Percentiles rank a stretch among this genome's conserved stretches.
These are phyloP conservation scores for Trichoderma cornu-damae DNA, from an alignment of 2,329 filamentous ascomycete species.

Conservation along the genomic window DNA sequence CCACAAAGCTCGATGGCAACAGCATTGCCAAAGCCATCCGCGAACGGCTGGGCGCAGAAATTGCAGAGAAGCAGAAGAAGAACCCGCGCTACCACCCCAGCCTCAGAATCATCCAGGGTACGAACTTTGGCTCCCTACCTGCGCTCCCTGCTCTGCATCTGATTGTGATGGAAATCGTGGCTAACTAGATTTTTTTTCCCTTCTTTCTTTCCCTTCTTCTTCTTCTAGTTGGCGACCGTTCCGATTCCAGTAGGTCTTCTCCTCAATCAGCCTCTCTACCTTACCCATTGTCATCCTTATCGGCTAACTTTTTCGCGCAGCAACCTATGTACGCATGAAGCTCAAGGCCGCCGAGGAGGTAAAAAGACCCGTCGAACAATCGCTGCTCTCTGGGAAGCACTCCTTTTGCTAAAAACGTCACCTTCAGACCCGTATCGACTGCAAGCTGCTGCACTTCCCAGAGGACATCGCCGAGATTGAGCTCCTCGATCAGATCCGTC, in stretches of 20 bases:
- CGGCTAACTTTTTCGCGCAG: constrained; percentile 44
- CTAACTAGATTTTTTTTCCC: constrained; percentile 4
- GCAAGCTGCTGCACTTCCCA: constrained; percentile 78
- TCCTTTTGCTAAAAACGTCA: not conserved
- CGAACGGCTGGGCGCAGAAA: constrained; percentile 72
- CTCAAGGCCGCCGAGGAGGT: constrained; percentile 93
- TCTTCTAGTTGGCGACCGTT: constrained; percentile 73
- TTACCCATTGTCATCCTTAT: not conserved
- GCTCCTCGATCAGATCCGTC: constrained; percentile 73
- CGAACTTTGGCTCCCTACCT: constrained; percentile 23
- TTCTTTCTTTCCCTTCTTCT: constrained; percentile 18
- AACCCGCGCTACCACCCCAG: constrained; percentile 87
- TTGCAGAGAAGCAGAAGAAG: constrained; percentile 70
- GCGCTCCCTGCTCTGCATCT: not conserved
- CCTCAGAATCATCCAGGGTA: constrained; percentile 92
- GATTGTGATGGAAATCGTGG: not conserved
- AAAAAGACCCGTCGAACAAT: constrained; percentile 29
- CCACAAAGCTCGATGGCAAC: constrained; percentile 89
- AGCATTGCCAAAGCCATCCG: constrained; percentile 91
- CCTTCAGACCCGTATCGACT: constrained; percentile 77
- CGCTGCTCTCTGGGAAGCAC: not conserved
- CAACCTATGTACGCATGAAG: constrained; percentile 99
- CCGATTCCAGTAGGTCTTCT: constrained; percentile 67
- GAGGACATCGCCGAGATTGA: constrained; percentile 78
- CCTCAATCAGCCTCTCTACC: not conserved